Conservation (phyloP, 2,329 filamentous ascomycete species). For the Talaromyces verruculosus region DNA sequence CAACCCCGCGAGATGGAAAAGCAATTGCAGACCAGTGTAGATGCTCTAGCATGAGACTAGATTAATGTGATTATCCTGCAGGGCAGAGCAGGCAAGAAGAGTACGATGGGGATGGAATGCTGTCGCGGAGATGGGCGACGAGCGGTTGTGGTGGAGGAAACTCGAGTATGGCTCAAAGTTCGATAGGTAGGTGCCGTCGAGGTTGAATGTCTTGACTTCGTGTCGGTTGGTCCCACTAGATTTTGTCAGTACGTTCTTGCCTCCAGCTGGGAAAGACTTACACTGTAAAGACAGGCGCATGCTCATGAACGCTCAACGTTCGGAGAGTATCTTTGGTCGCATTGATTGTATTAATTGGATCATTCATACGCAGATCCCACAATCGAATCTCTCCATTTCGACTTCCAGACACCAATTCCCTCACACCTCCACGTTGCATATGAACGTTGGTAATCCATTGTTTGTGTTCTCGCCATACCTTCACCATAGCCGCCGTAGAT, state of each 20-base stretch:
- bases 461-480: conserved; percentile 93
- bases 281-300: conserved; percentile 92
- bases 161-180: conserved; percentile 86
- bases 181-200: conserved; percentile 75
- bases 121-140: conserved; percentile 79
- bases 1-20: background rate
- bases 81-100: conserved; percentile 81
- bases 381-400: conserved; percentile 90
- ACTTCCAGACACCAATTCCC: conserved; percentile 86
- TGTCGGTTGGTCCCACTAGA: conserved; percentile 81
- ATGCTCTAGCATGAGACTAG: conserved; percentile 59
- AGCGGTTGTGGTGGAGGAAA: conserved; percentile 77
- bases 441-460: conserved; percentile 97
- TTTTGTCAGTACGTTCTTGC: conserved; percentile 8
- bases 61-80: conserved; percentile 87
- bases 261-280: conserved; percentile 53
- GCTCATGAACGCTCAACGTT: conserved; percentile 90
- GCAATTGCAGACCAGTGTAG: background rate
- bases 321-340: conserved; percentile 76
- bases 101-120: conserved; percentile 95
- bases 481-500: conserved; percentile 87
- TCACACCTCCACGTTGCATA: conserved; percentile 90
- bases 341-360: conserved; percentile 69
- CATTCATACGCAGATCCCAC: conserved; percentile 92
- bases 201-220: conserved; percentile 88